Evolutionary conservation across 1,284 basidiomycete species (phyloP), one percentile per base, ranked within the genome.

Genomic region (Microbotryum scabiosae): DNA sequence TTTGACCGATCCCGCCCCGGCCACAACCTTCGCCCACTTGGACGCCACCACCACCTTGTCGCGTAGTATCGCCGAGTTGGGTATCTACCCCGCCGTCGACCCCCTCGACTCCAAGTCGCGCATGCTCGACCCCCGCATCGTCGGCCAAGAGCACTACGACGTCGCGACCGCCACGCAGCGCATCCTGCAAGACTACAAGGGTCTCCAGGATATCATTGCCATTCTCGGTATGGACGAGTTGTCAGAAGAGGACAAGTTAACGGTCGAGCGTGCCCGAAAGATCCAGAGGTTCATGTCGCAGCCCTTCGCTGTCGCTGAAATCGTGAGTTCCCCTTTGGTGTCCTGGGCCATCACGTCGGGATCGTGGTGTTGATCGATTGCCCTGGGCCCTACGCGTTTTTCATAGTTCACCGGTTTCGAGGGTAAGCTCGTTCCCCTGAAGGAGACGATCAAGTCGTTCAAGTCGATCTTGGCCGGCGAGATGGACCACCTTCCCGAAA

Each of bases 171-270:
- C 88, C 64, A 90, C 92, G 68, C 94, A 97, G 82, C 93, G 96
- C 82, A 92, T 97, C 75, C 88, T 98, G 70, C 94, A 98, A 82
- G 90, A 94, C 79, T 97, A 98, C 87, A 97, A 97, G 83, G 96
- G 92, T 61, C 85, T 98, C 74, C 94, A 98, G 81, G 81, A 82
- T 74, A 82, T 82, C 74, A 90, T 91, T 80, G 88, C 90, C 74
- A 93, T 94, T 80, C 79, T 98, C 74, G 94, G 94, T 84, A 97
- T 97, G 94, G 94, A 97, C 76, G 94, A 98, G 79, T 85, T 98
- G 82, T 97, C 92, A 44, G 94, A 97, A 78, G 93, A 97, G 82
- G 94, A 98, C 81, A 98, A 98, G 82, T 82, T 97, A 70, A 94
- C 91, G 71, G 94, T 94, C 47, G 80, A 81, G 76, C 79, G 80